A percentile compares a stretch with the other conserved stretches of the same genome.
These are phyloP conservation scores for Stramenopiles sp. DNA, from an alignment of 352 stramenopile species.

Conservation along the genomic window DNA sequence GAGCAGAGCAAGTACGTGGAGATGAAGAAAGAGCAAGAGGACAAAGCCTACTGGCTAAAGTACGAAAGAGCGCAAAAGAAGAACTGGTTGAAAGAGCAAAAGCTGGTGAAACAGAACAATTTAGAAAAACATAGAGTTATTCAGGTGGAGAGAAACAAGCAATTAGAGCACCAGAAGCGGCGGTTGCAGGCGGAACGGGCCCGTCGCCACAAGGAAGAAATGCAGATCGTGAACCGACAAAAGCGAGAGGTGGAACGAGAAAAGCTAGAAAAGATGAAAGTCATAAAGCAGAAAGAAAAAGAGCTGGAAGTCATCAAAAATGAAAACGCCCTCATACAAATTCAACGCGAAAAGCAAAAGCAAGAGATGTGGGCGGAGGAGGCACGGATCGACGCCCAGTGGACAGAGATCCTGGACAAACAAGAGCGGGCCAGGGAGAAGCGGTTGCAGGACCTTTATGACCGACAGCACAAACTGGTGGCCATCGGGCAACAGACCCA, in stretches of 20 bases:
- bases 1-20: neutral
- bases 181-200: neutral
- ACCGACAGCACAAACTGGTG: neutral
- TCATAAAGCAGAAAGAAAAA: neutral
- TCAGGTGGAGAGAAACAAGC: neutral
- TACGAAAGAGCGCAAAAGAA: conserved; percentile 3
- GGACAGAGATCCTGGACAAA: neutral
- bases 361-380: neutral
- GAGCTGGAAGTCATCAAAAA: neutral
- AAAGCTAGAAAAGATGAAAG: neutral
- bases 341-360: neutral
- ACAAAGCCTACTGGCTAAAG: neutral
- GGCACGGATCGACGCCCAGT: neutral
- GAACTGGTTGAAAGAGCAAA: conserved; percentile 1
- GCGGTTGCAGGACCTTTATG: neutral
- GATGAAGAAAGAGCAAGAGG: neutral
- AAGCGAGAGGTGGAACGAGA: neutral
- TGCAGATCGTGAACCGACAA: neutral
- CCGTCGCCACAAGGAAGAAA: neutral
- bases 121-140: neutral
- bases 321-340: neutral
- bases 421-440: neutral
- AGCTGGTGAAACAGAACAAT: neutral
- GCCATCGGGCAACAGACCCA: neutral
- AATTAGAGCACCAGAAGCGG: neutral